Percentiles rank a stretch among this genome's conserved stretches.
Evolutionary conservation across 2,329 filamentous ascomycete species (phyloP).

Genomic region (Colletotrichum sp.): DNA sequence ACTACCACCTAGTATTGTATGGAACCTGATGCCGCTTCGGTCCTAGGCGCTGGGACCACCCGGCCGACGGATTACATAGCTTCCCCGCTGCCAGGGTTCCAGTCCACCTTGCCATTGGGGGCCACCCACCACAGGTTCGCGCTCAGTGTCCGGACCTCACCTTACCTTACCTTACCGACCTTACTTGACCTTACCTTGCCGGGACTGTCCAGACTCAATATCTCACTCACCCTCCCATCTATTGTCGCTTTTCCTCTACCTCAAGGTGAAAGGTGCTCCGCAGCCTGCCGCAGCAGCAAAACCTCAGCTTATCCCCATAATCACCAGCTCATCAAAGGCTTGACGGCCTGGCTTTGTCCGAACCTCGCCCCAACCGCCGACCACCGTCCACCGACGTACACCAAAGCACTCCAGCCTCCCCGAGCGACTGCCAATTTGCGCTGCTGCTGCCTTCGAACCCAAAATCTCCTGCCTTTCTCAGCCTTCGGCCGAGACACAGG

Average conservation of each 20-base stretch:
- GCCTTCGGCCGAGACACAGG: not conserved
- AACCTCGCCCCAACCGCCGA: not conserved
- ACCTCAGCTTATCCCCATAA: not conserved
- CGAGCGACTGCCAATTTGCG: not conserved
- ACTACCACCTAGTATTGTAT: not conserved
- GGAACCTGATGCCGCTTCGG: not conserved
- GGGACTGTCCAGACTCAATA: not conserved
- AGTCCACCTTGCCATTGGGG: conserved; percentile 6
- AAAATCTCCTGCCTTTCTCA: not conserved
- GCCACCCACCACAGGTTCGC: not conserved
- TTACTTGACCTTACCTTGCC: not conserved
- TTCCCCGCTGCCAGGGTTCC: conserved; percentile 9
- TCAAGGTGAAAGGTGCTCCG: not conserved
- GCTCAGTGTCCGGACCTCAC: not conserved
- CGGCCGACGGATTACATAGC: conserved; percentile 13
- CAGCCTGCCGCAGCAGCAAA: too few relatives aligned
- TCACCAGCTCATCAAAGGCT: not conserved
- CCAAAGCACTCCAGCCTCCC: not conserved
- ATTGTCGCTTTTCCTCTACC: not conserved
- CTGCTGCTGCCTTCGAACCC: not conserved
- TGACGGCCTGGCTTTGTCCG: not conserved
- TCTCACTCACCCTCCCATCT: not conserved
- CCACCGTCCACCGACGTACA: not conserved
- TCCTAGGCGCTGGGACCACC: not conserved
- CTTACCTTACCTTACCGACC: not conserved